Evolutionary conservation across 2,329 filamentous ascomycete species (phyloP).

Genomic region (Colletotrichum sojae): DNA sequence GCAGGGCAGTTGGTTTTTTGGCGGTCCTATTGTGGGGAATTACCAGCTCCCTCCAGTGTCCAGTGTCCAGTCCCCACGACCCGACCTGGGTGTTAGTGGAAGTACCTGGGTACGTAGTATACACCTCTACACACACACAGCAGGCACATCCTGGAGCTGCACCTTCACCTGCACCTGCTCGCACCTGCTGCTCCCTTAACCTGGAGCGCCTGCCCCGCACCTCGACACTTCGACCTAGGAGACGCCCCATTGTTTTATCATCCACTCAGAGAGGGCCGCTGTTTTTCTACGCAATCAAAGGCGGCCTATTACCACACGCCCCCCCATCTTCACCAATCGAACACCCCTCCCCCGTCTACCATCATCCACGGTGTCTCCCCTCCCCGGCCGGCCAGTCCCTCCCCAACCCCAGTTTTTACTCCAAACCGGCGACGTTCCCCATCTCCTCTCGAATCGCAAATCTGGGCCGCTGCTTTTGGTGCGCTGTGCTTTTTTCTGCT

Average conservation of each 20-base stretch:
- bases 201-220: background rate
- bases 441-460: slow-evolving; percentile 38
- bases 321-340: background rate
- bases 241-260: background rate
- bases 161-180: background rate
- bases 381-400: slow-evolving; percentile 31
- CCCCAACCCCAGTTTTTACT: slow-evolving; percentile 40
- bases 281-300: slow-evolving; percentile 30
- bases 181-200: background rate
- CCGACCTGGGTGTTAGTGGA: too few relatives aligned
- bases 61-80: too few relatives aligned
- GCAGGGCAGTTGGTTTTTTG: background rate
- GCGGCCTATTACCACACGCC: slow-evolving; percentile 28
- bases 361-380: background rate
- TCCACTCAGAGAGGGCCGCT: background rate
- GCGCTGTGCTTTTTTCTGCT: slow-evolving; percentile 19
- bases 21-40: background rate
- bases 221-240: background rate
- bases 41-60: background rate
- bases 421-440: slow-evolving; percentile 38
- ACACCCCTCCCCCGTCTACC: background rate
- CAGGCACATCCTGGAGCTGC: background rate
- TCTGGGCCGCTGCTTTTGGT: slow-evolving; percentile 30
- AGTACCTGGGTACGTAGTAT: too few relatives aligned
- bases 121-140: too few relatives aligned